Evolutionary conservation across 2,329 filamentous ascomycete genomes (phyloP), one percentile per base, ranked within the genome.

Genomic region (Phaeoacremonium minimum): DNA sequence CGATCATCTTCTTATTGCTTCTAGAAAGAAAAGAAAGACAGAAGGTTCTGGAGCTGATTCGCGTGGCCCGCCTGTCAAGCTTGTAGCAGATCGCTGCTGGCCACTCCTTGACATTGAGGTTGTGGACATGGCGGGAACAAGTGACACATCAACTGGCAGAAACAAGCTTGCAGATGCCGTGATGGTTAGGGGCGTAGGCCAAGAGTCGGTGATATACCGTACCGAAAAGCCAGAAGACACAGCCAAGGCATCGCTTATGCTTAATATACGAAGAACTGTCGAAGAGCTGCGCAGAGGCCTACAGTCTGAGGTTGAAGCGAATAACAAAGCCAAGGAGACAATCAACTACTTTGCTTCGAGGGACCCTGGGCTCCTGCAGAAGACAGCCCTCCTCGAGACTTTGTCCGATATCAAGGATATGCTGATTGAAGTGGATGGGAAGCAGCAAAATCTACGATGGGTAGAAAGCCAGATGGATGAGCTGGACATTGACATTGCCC

Each of bases 381-480:
- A 90, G 59, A 80, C 85, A 1, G 86, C 91, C 40, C 67, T 93
- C 3, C 73, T 95, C 12, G 87, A 93, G 53, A 84, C 79, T 7
- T 63, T 89, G 8, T 88, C 87, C 2, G 80, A 83, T 44, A 80
- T 85, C 50, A 88, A 88, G 54, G 87, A 94, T 57, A 85, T 95
- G 65, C 77, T 95, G 37, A 90, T 98, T 47, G 93, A 98, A 51
- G 87, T 95, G 12, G 93, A 97, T 52, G 93, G 93, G 33, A 95
- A 95, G 52, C 90, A 96, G 59, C 88, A 97, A 56, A 96, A 93
- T 56, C 74, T 98, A 32, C 85, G 91, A 36, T 96, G 88, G 88
- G 88, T 98, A 0, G 93, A 98, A 58, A 80, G 82, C 35, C 88
- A 97, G 62, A 86, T 98, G 59, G 93, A 98, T 55, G 88, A 95